These are phyloP conservation scores for Acacia crassicarpa DNA, from an alignment of 306 rosid genomes.

Conservation along the genomic window DNA sequence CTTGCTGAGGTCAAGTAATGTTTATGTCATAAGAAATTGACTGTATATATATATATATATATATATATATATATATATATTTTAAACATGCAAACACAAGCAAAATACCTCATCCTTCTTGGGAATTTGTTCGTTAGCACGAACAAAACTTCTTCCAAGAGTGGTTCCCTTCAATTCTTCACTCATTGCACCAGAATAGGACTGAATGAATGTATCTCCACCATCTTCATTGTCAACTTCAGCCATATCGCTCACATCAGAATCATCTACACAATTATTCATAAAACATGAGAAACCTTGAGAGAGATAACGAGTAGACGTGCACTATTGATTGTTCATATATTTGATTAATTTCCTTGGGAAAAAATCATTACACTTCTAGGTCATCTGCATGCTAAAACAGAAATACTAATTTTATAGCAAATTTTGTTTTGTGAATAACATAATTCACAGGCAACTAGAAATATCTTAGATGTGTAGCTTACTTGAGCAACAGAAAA, in stretches of 20 bases:
- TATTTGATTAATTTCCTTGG: slow-evolving; percentile 22
- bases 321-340: background rate
- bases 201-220: slow-evolving; percentile 59
- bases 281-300: slow-evolving; percentile 18
- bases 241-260: slow-evolving; percentile 59
- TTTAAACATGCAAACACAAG: slow-evolving; percentile 26
- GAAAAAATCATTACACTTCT: slow-evolving; percentile 13
- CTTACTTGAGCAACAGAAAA: slow-evolving; percentile 16
- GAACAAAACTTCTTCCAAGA: slow-evolving; percentile 78
- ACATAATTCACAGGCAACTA: slow-evolving; percentile 16
- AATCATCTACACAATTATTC: slow-evolving; percentile 57
- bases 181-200: slow-evolving; percentile 76
- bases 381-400: slow-evolving; percentile 18
- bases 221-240: slow-evolving; percentile 44
- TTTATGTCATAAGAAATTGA: background rate
- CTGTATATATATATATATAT: too few species aligned
- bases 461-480: slow-evolving; percentile 17
- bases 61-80: too few species aligned
- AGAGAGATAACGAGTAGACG: slow-evolving; percentile 10
- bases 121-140: slow-evolving; percentile 69
- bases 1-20: background rate
- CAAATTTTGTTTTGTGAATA: slow-evolving; percentile 11
- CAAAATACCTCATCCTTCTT: slow-evolving; percentile 68
- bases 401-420: background rate
- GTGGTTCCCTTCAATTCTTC: slow-evolving; percentile 69